Percentiles rank a stretch among this genome's conserved stretches.
phyloP scores from a whole-genome alignment of 345 rosid genomes.

The Lepidium didymum region DNA sequence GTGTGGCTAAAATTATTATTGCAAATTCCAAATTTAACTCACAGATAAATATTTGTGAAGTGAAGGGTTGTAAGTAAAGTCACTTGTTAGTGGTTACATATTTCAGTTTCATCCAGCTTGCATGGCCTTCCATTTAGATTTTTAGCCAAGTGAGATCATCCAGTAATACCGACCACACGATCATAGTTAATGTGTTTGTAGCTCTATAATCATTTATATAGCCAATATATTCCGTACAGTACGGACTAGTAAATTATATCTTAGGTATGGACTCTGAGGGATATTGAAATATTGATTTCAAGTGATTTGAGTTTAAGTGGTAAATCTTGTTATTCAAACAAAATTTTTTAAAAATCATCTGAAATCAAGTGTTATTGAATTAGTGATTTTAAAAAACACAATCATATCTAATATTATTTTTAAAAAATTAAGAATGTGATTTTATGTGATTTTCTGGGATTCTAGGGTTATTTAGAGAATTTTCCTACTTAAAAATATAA shows the following conservation, averaged over 20 bases:
- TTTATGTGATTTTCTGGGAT: no score
- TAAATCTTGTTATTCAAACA: no score
- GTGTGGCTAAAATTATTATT: not conserved
- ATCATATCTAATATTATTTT: no score
- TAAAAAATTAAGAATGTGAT: no score
- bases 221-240: not conserved
- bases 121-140: not conserved
- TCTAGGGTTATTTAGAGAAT: no score
- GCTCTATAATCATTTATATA: not conserved
- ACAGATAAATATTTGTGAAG: not conserved
- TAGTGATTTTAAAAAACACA: no score
- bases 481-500: no score
- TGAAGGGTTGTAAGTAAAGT: constrained; percentile 11
- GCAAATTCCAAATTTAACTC: not conserved
- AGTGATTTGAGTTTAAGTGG: no score
- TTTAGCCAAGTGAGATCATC: not conserved
- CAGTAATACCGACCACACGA: constrained; percentile 15
- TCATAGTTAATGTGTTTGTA: not conserved
- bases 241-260: not conserved
- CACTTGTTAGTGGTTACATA: constrained; percentile 13
- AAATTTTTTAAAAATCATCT: no score
- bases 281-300: no score
- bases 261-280: no score
- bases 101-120: constrained; percentile 24
- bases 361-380: no score